These are phyloP conservation scores for Auriscalpium vulgare DNA, from an alignment of 768 basidiomycete genomes.

Conservation along the genomic window DNA sequence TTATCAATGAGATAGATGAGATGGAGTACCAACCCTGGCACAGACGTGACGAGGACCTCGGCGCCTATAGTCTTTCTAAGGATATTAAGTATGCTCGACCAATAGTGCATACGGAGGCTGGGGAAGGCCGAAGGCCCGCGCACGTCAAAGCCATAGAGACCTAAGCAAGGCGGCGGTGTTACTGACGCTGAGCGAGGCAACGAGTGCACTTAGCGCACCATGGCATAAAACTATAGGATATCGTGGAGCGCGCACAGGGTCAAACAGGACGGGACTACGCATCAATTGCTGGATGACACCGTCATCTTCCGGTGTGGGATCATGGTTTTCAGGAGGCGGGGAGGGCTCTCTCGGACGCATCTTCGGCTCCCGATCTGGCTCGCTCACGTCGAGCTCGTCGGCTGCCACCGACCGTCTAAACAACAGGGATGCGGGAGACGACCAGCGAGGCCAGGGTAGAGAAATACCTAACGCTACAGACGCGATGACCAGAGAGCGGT, in stretches of 20 bases:
- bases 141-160: conserved; percentile 92
- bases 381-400: not conserved
- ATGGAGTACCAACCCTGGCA: conserved; percentile 64
- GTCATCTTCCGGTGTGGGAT: conserved; percentile 6
- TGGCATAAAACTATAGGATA: conserved; percentile 95
- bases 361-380: not conserved
- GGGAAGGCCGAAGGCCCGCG: conserved; percentile 80
- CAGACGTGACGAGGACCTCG: conserved; percentile 92
- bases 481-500: not conserved
- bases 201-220: conserved; percentile 42
- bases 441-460: conserved; percentile 5
- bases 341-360: not conserved
- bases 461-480: conserved; percentile 1
- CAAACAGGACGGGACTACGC: conserved; percentile 65
- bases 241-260: conserved; percentile 73
- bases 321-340: conserved; percentile 14
- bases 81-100: conserved; percentile 80
- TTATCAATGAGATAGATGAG: not conserved
- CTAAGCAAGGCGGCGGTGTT: conserved; percentile 27
- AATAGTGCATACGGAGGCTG: conserved; percentile 83
- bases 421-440: not conserved
- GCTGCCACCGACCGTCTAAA: not conserved
- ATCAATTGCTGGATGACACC: conserved; percentile 67
- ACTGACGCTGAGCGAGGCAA: not conserved
- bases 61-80: conserved; percentile 78